Evolutionary conservation across 1,284 basidiomycete species (phyloP).

Genomic region (Trichosporon sp.): DNA sequence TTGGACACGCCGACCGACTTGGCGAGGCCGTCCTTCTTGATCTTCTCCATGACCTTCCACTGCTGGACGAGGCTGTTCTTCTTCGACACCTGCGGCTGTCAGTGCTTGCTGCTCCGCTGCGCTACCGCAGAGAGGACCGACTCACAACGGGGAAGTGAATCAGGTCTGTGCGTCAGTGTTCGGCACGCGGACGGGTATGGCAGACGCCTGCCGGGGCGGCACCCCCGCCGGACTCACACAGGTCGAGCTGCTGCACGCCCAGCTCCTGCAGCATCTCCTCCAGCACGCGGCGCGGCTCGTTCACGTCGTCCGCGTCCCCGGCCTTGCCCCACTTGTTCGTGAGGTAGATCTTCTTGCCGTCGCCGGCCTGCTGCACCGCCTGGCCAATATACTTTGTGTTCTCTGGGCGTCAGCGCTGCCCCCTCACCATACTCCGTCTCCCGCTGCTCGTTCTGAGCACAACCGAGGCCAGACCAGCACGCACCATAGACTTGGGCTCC

Average conservation of each 20-base stretch:
- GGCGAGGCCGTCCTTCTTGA: constrained; percentile 63
- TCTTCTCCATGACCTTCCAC: constrained; percentile 69
- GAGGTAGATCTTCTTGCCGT: constrained; percentile 25
- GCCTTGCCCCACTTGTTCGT: constrained; percentile 14
- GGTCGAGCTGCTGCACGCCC: constrained; percentile 61
- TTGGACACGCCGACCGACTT: constrained; percentile 82
- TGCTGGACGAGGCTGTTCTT: constrained; percentile 26
- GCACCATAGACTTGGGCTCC: constrained; percentile 38
- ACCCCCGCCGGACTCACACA: constrained; percentile 29
- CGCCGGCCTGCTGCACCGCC: not conserved
- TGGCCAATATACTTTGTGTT: constrained; percentile 3
- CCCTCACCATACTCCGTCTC: not conserved
- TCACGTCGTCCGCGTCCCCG: constrained; percentile 10
- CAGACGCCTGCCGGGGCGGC: not conserved
- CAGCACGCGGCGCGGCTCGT: constrained; percentile 37
- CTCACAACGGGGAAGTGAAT: constrained; percentile 60
- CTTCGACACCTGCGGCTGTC: constrained; percentile 6
- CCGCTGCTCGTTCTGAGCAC: not conserved
- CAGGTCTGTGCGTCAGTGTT: constrained; percentile 53
- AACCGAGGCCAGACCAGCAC: constrained; percentile 45
- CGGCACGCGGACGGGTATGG: too few species aligned
- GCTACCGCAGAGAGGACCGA: not conserved
- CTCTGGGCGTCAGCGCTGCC: not conserved
- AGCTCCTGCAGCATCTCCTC: constrained; percentile 50
- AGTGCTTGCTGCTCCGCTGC: not conserved